A percentile compares a stretch with the other conserved stretches of the same genome.
These are phyloP conservation scores for Metrosideros polymorpha DNA, from an alignment of 441 rosid species.

Conservation along the genomic window DNA sequence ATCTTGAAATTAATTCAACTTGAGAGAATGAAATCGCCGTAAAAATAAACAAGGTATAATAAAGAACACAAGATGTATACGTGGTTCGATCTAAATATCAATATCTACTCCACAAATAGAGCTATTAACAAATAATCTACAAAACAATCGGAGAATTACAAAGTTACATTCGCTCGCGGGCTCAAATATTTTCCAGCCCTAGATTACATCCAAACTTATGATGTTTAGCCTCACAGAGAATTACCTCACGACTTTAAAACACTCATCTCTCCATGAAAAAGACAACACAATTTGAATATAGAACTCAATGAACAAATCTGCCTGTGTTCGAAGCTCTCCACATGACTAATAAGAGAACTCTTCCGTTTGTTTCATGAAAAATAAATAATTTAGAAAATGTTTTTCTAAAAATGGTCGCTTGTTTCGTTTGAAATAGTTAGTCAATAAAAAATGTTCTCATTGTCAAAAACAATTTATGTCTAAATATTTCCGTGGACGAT, in stretches of 20 bases:
- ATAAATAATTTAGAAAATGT: neutral
- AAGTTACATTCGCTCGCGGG: neutral
- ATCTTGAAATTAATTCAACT: neutral
- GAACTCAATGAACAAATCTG: neutral
- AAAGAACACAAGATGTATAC: neutral
- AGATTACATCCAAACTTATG: neutral
- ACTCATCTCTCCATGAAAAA: accelerated
- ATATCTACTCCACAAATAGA: neutral
- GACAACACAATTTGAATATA: neutral
- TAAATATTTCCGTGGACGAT: neutral
- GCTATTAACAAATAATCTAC: neutral
- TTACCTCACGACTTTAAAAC: neutral
- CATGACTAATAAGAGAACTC: neutral
- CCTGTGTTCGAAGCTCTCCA: neutral
- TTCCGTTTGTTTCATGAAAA: neutral
- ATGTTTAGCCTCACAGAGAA: neutral
- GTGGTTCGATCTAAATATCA: neutral
- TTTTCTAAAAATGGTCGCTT: neutral
- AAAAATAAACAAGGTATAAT: neutral
- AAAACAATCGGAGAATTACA: neutral
- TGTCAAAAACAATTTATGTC: neutral
- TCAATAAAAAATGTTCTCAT: neutral
- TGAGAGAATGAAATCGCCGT: neutral
- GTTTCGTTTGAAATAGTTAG: accelerated
- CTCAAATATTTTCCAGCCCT: neutral